Conservation (phyloP, 2,329 filamentous ascomycete genomes). For the Phialocephala subalpina region DNA sequence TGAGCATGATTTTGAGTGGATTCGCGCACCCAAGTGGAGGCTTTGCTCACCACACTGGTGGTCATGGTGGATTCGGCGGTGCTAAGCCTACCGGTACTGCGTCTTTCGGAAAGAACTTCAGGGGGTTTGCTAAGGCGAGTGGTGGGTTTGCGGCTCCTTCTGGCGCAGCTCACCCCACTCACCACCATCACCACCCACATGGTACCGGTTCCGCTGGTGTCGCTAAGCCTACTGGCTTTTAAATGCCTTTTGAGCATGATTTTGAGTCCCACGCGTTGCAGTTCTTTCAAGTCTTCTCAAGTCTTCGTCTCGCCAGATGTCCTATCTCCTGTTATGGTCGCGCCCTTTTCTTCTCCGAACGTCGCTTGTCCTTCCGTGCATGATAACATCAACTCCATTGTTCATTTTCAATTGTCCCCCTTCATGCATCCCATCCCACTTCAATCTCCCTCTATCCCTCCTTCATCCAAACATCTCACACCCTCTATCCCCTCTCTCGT, state of each 20-base stretch:
- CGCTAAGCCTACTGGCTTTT: conserved; percentile 3
- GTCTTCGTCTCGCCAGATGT: not conserved
- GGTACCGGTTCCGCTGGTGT: not conserved
- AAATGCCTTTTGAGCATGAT: not conserved
- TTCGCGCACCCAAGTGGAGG: not conserved
- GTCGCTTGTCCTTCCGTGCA: too few relatives aligned
- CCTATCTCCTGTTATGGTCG: not conserved
- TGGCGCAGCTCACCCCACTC: not conserved
- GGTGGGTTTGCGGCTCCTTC: not conserved
- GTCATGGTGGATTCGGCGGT: not conserved
- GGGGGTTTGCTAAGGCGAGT: not conserved
- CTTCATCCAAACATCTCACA: not conserved
- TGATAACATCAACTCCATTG: too few relatives aligned
- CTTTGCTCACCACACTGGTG: conserved; percentile 4
- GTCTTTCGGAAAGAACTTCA: not conserved
- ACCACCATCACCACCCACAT: not conserved
- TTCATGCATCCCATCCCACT: too few relatives aligned
- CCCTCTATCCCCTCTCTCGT: not conserved
- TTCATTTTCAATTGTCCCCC: too few relatives aligned
- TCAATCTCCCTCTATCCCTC: too few relatives aligned
- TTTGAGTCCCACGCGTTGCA: too few relatives aligned
- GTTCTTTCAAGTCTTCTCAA: too few relatives aligned
- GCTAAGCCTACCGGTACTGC: not conserved
- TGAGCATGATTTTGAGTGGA: not conserved
- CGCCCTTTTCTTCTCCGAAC: too few relatives aligned